Evolutionary conservation across 225 moss, liverwort and hornwort species (phyloP), one percentile per base, ranked within the genome.

Genomic region (Lunularia cruciata): DNA sequence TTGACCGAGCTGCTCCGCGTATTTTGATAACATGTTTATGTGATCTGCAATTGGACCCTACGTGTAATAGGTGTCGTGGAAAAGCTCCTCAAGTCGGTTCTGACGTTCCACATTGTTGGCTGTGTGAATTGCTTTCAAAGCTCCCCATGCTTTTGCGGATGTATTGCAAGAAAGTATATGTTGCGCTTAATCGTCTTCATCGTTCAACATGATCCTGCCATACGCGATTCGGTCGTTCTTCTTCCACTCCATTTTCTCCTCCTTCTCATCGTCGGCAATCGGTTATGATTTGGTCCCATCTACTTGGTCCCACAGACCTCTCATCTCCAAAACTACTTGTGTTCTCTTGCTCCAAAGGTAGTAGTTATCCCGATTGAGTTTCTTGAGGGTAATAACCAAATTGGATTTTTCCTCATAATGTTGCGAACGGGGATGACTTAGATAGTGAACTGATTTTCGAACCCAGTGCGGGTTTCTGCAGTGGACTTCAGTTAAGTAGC

Each of bases 151-250:
- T 57, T 57, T 43, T 3, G 28, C 45, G 25, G 42, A 28, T 1
- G 68, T 55, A 1, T 30, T 47, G 45, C 43, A 65, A 27, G 42
- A 45, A 10, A 65, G 27, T 13, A 65, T 45, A 15, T 47, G 65
- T 10, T 25, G 13, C 13, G 26, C 26, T 47, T 65, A 45, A 27
- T 65, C 45, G 46, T 65, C 65, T 23, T 65, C 65, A 9, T 45
- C 18, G n/a, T 47, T 47, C 11, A 65, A 31, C 43, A 26, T 19
- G 40, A 39, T 63, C n/a, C 37, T 22, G 12, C 36, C 38, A 23
- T 19, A 63, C 19, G 62, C 0, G 0, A 30, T 9, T 14, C 18
- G 10, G 31, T 47, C 65, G 1, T 14, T 7, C 25, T 35, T 3
- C 45, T 22, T 33, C 43, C 42, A 65, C 12, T 63, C 40, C 40